These are phyloP conservation scores for Phytopythium kandeliae DNA, from an alignment of 352 stramenopile species.

Conservation along the genomic window DNA sequence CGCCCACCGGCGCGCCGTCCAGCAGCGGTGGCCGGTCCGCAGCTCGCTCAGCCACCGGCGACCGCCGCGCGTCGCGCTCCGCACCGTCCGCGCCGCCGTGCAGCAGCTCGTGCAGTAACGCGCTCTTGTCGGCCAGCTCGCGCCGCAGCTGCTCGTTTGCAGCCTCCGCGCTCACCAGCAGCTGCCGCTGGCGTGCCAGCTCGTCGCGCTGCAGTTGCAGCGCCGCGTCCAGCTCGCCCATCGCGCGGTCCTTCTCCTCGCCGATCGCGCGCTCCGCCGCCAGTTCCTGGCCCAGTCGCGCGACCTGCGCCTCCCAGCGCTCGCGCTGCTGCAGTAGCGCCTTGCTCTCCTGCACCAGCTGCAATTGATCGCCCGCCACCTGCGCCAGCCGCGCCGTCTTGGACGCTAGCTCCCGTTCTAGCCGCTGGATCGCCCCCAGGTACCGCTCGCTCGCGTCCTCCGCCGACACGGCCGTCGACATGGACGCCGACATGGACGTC, in stretches of 20 bases:
- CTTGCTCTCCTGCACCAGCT: conserved; percentile 70
- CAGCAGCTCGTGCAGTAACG: conserved; percentile 60
- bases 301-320: conserved; percentile 48
- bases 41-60: conserved; percentile 18
- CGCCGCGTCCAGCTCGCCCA: conserved; percentile 56
- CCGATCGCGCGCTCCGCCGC: conserved; percentile 58
- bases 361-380: conserved; percentile 52
- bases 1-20: conserved; percentile 9
- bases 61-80: conserved; percentile 4
- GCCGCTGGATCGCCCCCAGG: conserved; percentile 52
- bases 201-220: conserved; percentile 47
- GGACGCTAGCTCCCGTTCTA: conserved; percentile 63
- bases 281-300: conserved; percentile 48
- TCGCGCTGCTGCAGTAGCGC: conserved; percentile 58
- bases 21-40: conserved; percentile 32
- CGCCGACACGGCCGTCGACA: not conserved
- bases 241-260: conserved; percentile 59
- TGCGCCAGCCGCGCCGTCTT: conserved; percentile 54
- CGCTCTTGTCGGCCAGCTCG: conserved; percentile 46
- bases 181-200: conserved; percentile 38
- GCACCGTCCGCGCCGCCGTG: conserved; percentile 28
- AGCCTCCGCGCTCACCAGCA: conserved; percentile 48
- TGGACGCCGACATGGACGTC: conserved; percentile 10
- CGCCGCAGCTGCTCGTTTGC: conserved; percentile 31
- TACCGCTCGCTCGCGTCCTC: conserved; percentile 37